Evolutionary conservation across 2,329 filamentous ascomycete species (phyloP).

Genomic region (Daldinia sp.): DNA sequence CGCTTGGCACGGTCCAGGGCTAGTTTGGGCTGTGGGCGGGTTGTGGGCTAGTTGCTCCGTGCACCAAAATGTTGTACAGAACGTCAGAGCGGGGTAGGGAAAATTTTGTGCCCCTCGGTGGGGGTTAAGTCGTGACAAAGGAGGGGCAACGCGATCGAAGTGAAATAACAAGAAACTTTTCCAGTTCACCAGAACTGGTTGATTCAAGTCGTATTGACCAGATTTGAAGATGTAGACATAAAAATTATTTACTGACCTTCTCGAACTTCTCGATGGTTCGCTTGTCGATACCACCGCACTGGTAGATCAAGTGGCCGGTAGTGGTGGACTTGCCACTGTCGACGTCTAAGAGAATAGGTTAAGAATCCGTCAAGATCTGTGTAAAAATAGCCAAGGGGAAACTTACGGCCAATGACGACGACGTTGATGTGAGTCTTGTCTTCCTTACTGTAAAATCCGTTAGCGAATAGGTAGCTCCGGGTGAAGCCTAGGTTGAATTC

Average conservation of each 20-base stretch:
- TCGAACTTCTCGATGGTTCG: constrained; percentile 99
- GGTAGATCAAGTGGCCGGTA: constrained; percentile 97
- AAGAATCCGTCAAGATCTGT: constrained; percentile 3
- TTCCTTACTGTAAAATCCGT: constrained; percentile 74
- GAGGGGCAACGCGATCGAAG: constrained; percentile 25
- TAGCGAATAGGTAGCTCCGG: constrained; percentile 10
- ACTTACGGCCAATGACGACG: constrained; percentile 80
- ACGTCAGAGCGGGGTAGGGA: constrained; percentile 43
- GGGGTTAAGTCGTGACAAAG: constrained; percentile 32
- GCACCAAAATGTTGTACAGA: constrained; percentile 32
- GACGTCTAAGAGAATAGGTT: constrained; percentile 41
- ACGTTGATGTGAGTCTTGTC: constrained; percentile 97
- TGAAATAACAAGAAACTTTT: constrained; percentile 33
- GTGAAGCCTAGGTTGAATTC: constrained; percentile 7
- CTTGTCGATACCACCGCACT: constrained; percentile 99
- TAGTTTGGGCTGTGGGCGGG: too few species aligned
- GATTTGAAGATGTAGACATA: constrained; percentile 31
- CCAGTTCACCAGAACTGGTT: not conserved
- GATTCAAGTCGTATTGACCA: constrained; percentile 2
- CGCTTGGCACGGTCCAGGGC: constrained; percentile 28
- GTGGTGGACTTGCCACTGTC: constrained; percentile 62
- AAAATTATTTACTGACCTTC: constrained; percentile 75
- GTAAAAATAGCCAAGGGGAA: constrained; percentile 4
- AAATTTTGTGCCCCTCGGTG: constrained; percentile 45
- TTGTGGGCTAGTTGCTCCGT: constrained; percentile 29